Evolutionary conservation across 495 filamentous ascomycete genomes (phyloP), one percentile per base, ranked within the genome.

Genomic region (Penicillium bovifimosum): DNA sequence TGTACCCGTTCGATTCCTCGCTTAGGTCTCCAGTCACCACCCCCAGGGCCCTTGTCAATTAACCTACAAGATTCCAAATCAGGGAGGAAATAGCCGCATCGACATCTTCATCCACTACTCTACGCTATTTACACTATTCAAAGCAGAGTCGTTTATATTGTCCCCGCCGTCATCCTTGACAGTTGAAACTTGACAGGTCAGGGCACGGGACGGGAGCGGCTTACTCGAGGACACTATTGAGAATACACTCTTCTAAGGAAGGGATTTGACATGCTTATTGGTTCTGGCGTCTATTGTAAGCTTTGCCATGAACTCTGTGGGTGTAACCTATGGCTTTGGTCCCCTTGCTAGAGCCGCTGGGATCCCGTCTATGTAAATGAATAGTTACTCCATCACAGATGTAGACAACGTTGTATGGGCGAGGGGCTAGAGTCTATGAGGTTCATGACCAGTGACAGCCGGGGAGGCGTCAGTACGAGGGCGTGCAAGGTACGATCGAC

Each of bases 121-220:
- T 10, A 32, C 6, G 9, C n/a, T 36, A 16, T 45, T 33, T 9
- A 24, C 43, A 18, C 28, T 31, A 28, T 24, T 24, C 20, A 24
- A 2, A 24, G 20, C 20, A 46, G 33, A 39, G n/a, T 35, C 14
- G 35, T 47, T 43, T 24, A 36, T 20, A 51, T 11, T 45, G 36
- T n/a, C 41, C 52, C 52, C 56, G 46, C 50, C 35, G 48, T 47
- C 52, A 38, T 14, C 16, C 34, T 35, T 42, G 40, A 58, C 44
- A 47, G 41, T 43, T 59, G 52, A 58, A 52, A 65, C 54, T 49
- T 63, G 60, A 65, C 60, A 65, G 51, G 60, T 65, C 56, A 51
- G 45, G 52, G 34, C n/a, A 14, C 34, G 46, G 24, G 33, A 38
- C 44, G 53, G 62, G 42, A 43, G 46, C 53, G 41, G 50, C 44